Base-by-base conservation (phyloP, 2,329 filamentous ascomycete genomes). In the Apiospora pterosperma region DNA sequence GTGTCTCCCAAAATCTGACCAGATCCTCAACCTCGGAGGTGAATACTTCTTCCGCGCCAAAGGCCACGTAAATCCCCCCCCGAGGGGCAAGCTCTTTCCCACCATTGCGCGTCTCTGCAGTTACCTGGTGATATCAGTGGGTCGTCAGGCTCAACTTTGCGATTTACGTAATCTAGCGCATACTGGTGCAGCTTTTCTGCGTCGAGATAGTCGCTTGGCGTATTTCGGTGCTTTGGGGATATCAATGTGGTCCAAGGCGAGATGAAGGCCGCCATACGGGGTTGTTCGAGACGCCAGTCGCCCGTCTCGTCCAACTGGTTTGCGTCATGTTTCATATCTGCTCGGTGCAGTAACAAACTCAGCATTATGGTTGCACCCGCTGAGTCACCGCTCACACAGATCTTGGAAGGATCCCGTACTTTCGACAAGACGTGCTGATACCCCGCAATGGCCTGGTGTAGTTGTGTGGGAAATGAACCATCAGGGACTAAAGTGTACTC, bases 401-500 rank as follows among this genome's bases (percentile, higher is more conserved):
- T 83, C 44, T 83, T 86, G 2, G 85, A 84, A 0, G 88, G 80
- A 42, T 90, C 83, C 25, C 79, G 76, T 31, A 85, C 84, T 4
- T 85, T 79, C 6, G 84, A 83, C 2, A 93, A 79, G 8, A 92
- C 85, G 71, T 93, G 88, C 67, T 87, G 85, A 76, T 95, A 96
- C 1, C 89, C 92, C 59, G 85, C 82, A 5, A 91, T 76, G 0
- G 88, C 86, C 78, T 96, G 86, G 55, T 90, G 82, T 12, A 94
- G 78, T 76, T 96, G 92, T 2, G 82, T 87, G 2, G 92, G 92
- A 71, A 92, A 95, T 12, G 83, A 83, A 16, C 85, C 84, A 69
- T 93, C 90, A 1, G 92, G 92, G 0, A 93, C 91, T 1, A 96
- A 82, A 0, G 90, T 92, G 74, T 96, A 96, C 66, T 96, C 92